Conservation (phyloP, 371 early-diverging fungal genomes). For the Apophysomyces ossiformis region DNA sequence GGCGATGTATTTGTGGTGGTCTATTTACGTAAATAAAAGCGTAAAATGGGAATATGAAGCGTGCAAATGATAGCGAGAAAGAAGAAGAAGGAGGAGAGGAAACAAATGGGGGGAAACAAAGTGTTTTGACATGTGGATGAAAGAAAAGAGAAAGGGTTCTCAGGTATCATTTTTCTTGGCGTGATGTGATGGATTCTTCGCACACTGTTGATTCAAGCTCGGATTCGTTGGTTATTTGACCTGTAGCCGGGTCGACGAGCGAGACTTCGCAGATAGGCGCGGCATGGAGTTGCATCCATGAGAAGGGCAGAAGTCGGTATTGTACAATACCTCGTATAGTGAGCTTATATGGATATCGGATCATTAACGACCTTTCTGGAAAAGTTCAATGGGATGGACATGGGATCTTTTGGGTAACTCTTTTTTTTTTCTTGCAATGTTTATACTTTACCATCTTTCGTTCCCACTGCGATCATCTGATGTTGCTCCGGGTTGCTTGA, state of each 20-base stretch:
- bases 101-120: not conserved
- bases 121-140: not conserved
- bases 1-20: slow-evolving; percentile 49
- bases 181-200: slow-evolving; percentile 26
- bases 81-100: not conserved
- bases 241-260: slow-evolving; percentile 49
- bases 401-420: not conserved
- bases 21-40: slow-evolving; percentile 26
- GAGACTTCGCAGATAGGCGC: slow-evolving; percentile 48
- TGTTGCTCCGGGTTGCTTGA: slow-evolving; percentile 60
- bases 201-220: slow-evolving; percentile 37
- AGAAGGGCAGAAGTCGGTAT: slow-evolving; percentile 52
- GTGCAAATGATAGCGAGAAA: not conserved
- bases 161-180: not conserved
- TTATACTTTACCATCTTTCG: slow-evolving; percentile 45
- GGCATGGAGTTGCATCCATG: slow-evolving; percentile 27
- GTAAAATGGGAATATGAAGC: too few relatives aligned
- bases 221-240: slow-evolving; percentile 27
- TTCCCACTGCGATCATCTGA: slow-evolving; percentile 51
- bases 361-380: slow-evolving; percentile 50
- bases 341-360: slow-evolving; percentile 66
- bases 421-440: not conserved
- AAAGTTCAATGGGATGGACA: not conserved
- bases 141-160: not conserved
- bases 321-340: slow-evolving; percentile 68